These are phyloP conservation scores for Rhodotorula sp. DNA, from an alignment of 1,284 basidiomycete species.

Conservation along the genomic window DNA sequence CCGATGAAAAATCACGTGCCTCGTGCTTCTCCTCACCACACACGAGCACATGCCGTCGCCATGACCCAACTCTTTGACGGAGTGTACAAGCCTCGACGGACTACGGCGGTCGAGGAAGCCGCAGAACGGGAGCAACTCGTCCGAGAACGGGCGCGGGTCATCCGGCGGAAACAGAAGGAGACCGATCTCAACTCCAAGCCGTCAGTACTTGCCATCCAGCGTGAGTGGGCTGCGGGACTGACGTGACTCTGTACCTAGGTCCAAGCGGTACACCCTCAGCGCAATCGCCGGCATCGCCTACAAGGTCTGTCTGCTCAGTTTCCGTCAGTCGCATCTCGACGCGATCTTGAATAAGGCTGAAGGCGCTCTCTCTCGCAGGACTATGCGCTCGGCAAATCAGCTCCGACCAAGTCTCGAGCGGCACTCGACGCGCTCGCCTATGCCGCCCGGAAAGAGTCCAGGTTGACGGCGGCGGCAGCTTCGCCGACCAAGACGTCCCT, in stretches of 20 bases:
- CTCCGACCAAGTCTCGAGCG: not conserved
- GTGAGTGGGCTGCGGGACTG: not conserved
- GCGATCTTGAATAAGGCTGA: not conserved
- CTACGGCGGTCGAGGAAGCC: not conserved
- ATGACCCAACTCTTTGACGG: not conserved
- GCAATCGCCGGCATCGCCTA: slow-evolving; percentile 15
- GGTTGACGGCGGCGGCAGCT: not conserved
- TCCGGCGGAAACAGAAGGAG: not conserved
- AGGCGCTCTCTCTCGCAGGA: slow-evolving; percentile 5
- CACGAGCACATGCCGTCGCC: not conserved
- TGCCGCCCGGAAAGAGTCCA: not conserved
- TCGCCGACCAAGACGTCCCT: not conserved
- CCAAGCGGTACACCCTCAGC: slow-evolving; percentile 2
- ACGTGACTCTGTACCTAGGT: not conserved
- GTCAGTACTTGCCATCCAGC: not conserved
- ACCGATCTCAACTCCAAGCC: not conserved
- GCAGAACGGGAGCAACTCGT: not conserved
- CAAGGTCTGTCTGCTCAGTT: slow-evolving; percentile 2
- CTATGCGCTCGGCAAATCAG: slow-evolving; percentile 17
- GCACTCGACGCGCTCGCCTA: slow-evolving; percentile 18
- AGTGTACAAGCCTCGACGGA: slow-evolving; percentile 8
- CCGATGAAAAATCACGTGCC: not conserved
- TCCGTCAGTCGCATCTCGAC: slow-evolving; percentile 5
- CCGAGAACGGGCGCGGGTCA: not conserved
- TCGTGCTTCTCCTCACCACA: not conserved